Base-by-base conservation (phyloP, 2,329 filamentous ascomycete genomes). In the Orbilia javanica region DNA sequence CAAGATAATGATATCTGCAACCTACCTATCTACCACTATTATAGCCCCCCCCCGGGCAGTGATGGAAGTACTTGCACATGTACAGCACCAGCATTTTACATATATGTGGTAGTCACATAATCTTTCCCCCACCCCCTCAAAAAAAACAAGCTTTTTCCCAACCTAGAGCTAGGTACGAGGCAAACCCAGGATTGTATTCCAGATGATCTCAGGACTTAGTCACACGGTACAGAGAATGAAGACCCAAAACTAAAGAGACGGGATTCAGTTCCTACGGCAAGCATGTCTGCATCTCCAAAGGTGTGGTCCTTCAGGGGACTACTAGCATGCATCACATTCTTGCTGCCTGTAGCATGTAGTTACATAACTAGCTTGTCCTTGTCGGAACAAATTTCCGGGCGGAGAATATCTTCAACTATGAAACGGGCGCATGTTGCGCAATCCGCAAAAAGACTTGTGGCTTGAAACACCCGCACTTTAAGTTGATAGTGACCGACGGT, bases 351-450 rank as follows among this genome's bases (percentile, higher is more conserved):
- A 22, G 62, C 31, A 53, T 42, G 44, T 55, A 65, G 31, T 11
- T 60, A 25, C 55, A 60, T 60, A 60, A 42, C 55, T 46, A 55
- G 46, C 57, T 55, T 65, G 57, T 72, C 68, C 68, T 64, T 55
- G 69, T 60, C 69, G 69, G 69, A 66, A 52, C 50, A 66, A 62
- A 31, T 67, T 67, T 44, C 70, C 70, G 69, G 46, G 52, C 63
- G 70, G 70, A 74, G 70, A 74, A 74, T 74, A 67, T 67, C 42
- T 52, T 60, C 22, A 74, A 74, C 27, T 64, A 22, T 48, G 29
- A 64, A 64, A 50, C 60, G 39, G 44, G 39, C 60, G 13, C 29
- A 67, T 52, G 50, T 62, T 67, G 70, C 70, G 63, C 70, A 74
- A 29, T 74, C 53, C 70, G 52, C 18, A 67, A 74, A 73, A 44